A percentile compares a stretch with the other conserved stretches of the same genome.
Evolutionary conservation across 495 filamentous ascomycete species (phyloP).

Genomic region (Symbiotaphrina buchneri): DNA sequence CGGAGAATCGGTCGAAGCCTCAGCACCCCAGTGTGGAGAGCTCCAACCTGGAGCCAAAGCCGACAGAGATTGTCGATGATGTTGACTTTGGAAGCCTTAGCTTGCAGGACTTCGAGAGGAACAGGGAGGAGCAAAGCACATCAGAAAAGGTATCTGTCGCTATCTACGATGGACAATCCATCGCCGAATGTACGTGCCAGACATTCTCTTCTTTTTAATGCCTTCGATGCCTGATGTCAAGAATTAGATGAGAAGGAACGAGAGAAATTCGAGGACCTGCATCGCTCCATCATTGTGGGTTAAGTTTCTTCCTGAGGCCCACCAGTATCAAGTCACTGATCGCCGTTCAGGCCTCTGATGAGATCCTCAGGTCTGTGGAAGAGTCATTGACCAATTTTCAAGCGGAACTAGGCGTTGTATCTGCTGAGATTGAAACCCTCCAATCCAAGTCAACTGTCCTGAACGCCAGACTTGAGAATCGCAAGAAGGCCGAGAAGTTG

Average conservation of each 20-base stretch:
- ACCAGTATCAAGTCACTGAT: slow-evolving; percentile 3
- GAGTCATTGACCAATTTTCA: slow-evolving; percentile 79
- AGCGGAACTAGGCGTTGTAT: slow-evolving; percentile 74
- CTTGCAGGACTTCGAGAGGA: slow-evolving; percentile 40
- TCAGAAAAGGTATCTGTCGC: slow-evolving; percentile 15
- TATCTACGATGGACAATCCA: slow-evolving; percentile 37
- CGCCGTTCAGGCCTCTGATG: slow-evolving; percentile 47
- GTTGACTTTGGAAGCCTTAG: slow-evolving; percentile 62
- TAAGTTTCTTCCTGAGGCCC: not conserved
- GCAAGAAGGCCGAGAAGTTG: slow-evolving; percentile 69
- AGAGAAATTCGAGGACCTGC: slow-evolving; percentile 76
- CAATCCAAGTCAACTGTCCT: slow-evolving; percentile 68
- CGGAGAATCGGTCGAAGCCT: slow-evolving; percentile 11
- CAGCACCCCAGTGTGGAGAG: slow-evolving; percentile 4
- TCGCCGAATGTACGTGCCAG: slow-evolving; percentile 47
- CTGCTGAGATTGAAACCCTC: slow-evolving; percentile 81
- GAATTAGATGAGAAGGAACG: slow-evolving; percentile 56
- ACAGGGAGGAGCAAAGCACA: slow-evolving; percentile 18
- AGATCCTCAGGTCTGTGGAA: slow-evolving; percentile 84
- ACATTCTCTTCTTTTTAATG: slow-evolving; percentile 6
- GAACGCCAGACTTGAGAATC: slow-evolving; percentile 73
- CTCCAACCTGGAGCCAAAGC: slow-evolving; percentile 9
- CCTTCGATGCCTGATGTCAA: slow-evolving; percentile 11
- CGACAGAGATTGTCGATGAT: slow-evolving; percentile 27
- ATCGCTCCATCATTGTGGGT: slow-evolving; percentile 47